These are phyloP conservation scores for Quercus glauca DNA, from an alignment of 306 rosid species.

Conservation along the genomic window DNA sequence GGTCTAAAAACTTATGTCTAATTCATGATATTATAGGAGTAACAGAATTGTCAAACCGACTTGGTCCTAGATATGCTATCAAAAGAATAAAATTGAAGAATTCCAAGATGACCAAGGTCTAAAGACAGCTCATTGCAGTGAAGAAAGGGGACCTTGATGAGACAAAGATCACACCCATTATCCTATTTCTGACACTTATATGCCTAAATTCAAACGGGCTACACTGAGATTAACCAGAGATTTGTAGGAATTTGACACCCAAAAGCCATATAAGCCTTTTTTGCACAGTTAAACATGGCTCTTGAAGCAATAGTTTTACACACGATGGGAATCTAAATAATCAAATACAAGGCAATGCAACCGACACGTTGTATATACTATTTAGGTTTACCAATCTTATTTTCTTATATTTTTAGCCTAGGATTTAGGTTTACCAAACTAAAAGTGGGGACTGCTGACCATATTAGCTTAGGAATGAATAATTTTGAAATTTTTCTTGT, in stretches of 20 bases:
- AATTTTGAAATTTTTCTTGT: neutral
- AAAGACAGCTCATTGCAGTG: conserved; percentile 34
- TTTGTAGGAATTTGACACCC: too few relatives aligned
- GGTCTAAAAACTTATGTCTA: neutral
- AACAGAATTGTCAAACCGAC: conserved; percentile 60
- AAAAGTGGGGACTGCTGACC: neutral
- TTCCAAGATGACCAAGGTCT: neutral
- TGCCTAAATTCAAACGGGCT: too few relatives aligned
- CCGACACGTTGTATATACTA: too few relatives aligned
- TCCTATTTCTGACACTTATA: neutral
- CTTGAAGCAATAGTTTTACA: too few relatives aligned
- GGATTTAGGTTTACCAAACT: too few relatives aligned
- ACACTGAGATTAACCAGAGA: too few relatives aligned
- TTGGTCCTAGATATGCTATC: conserved; percentile 22
- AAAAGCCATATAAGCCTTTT: too few relatives aligned
- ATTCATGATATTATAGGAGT: neutral
- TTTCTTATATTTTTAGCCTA: too few relatives aligned
- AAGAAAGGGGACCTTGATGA: conserved; percentile 5
- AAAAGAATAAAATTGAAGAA: conserved; percentile 8
- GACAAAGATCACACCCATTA: conserved; percentile 40
- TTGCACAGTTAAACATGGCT: too few relatives aligned
- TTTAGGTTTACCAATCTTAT: too few relatives aligned
- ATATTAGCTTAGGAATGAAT: neutral
- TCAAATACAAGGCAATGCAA: too few relatives aligned
- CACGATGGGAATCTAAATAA: too few relatives aligned